These are phyloP conservation scores for Fusarium veterinarium DNA, from an alignment of 2,329 filamentous ascomycete genomes.

Conservation along the genomic window DNA sequence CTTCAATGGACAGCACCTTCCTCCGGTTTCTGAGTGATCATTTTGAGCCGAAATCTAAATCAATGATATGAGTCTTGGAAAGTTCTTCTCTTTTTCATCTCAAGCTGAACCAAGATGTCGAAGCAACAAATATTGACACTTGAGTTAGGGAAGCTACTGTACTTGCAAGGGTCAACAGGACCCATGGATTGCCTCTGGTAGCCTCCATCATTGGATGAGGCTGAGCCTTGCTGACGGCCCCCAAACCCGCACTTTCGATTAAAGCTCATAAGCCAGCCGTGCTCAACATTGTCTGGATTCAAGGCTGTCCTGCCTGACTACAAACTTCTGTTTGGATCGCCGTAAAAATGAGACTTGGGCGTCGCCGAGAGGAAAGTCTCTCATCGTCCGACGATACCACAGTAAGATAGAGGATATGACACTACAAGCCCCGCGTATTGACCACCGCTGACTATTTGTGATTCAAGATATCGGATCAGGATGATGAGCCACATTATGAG, in stretches of 20 bases:
- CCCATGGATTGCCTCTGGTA: not conserved
- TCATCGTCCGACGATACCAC: not conserved
- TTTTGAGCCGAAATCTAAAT: not conserved
- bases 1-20: not conserved
- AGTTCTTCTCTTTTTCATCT: not conserved
- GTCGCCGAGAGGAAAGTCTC: conserved; percentile 2
- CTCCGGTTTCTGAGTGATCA: not conserved
- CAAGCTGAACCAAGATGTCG: not conserved
- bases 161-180: not conserved
- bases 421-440: not conserved
- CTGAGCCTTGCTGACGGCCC: not conserved
- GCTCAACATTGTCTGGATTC: not conserved
- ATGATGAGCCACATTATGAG: conserved; percentile 19
- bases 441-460: not conserved
- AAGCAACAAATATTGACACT: not conserved
- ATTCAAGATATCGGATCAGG: conserved; percentile 8
- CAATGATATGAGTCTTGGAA: not conserved
- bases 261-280: not conserved
- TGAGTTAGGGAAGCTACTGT: not conserved
- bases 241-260: not conserved
- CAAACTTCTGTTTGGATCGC: not conserved
- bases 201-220: not conserved
- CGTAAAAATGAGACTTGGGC: conserved; percentile 7
- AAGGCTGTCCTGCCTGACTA: not conserved
- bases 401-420: not conserved